Base-by-base conservation (phyloP, 169 alveolate species). In the Plasmodium billcollinsi region DNA sequence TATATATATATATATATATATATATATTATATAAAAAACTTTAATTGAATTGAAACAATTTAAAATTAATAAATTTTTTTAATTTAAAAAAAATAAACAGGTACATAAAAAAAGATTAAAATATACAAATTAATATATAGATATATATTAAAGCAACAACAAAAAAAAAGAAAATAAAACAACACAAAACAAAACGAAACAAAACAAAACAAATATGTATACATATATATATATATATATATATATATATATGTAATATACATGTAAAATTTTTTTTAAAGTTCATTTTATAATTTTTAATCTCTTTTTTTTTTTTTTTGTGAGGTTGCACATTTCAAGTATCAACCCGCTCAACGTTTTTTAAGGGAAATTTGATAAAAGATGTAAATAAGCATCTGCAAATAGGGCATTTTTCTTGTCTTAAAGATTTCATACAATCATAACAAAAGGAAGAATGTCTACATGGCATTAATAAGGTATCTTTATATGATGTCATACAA, bases 391-490 rank as follows among this genome's bases (percentile, higher is more conserved):
- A 67, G n/a, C 89, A 76, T 11, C 96, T 66, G 91, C 96, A 93
- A 5, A 93, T 93, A 1, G 96, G 96, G 67, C 96, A 93, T 88
- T 92, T 93, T 59, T 93, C 95, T 62, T 88, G 89, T 9, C 96
- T 69, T 50, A 93, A 78, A 1, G 95, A 78, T 74, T 91, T 74
- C 72, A 93, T 88, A 65, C 96, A 93, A 67, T 59, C 88, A 76
- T 69, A 93, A 62, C 96, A 93, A 56, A 93, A 93, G n/a, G 96
- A 93, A 0, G 94, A 93, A 71, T 93, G 96, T 21, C 96, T 86
- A 59, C 96, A 93, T 9, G 95, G 95, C 91, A 93, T 75, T 50
- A 93, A 63, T 54, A 93, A 92, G 26, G 96, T 93, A 86, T 93
- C 96, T 91, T 92, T 93, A 14, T 91, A 59, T 9, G 90, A 92